A percentile compares a stretch with the other conserved stretches of the same genome.
These are phyloP conservation scores for Dendryphion nanum DNA, from an alignment of 2,329 filamentous ascomycete genomes.

Conservation along the genomic window DNA sequence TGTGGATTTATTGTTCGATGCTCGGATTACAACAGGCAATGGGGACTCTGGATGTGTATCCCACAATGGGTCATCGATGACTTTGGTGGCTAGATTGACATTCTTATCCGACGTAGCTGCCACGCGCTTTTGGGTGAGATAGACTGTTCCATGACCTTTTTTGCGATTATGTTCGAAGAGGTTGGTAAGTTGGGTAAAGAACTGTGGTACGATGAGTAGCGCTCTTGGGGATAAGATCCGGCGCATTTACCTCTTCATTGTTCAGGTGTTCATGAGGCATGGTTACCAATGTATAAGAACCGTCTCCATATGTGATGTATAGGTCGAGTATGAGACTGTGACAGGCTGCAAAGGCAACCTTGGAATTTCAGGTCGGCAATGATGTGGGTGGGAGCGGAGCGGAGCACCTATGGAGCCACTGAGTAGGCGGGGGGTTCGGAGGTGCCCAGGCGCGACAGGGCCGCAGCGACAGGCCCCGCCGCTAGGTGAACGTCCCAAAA, in stretches of 20 bases:
- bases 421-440: too few species aligned
- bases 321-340: too few species aligned
- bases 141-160: slow-evolving; percentile 71
- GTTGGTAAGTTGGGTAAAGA: slow-evolving; percentile 67
- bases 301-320: too few species aligned
- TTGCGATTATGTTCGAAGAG: slow-evolving; percentile 67
- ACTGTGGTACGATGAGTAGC: slow-evolving; percentile 50
- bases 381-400: too few species aligned
- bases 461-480: too few species aligned
- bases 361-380: too few species aligned
- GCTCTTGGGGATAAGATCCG: background rate
- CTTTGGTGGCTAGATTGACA: slow-evolving; percentile 34
- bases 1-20: slow-evolving; percentile 70
- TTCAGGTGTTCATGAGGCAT: slow-evolving; percentile 55
- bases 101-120: slow-evolving; percentile 44
- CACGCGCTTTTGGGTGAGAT: slow-evolving; percentile 72
- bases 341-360: too few species aligned
- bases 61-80: slow-evolving; percentile 54
- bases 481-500: too few species aligned
- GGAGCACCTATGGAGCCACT: too few species aligned
- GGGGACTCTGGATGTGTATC: slow-evolving; percentile 60
- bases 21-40: slow-evolving; percentile 75
- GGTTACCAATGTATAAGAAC: too few species aligned
- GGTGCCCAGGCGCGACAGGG: too few species aligned
- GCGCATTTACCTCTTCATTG: slow-evolving; percentile 60